Percentiles rank a stretch among this genome's conserved stretches.
Evolutionary conservation across 2,329 filamentous ascomycete species (phyloP).

Genomic region (Pestalotiopsis sp.): DNA sequence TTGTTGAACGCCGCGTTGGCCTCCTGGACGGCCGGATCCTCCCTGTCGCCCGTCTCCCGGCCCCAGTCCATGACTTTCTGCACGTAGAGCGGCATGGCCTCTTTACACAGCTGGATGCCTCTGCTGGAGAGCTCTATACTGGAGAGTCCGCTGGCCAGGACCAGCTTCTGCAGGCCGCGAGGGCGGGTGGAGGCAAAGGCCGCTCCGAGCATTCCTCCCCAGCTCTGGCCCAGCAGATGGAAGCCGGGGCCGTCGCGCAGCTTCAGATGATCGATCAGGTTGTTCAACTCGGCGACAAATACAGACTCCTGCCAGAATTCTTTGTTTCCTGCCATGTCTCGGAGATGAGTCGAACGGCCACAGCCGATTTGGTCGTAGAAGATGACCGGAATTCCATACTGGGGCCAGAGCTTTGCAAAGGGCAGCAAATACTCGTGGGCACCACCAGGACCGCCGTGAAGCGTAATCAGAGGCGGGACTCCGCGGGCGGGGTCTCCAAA

Average conservation of each 20-base stretch:
- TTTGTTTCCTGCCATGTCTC: conserved; percentile 16
- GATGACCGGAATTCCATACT: conserved; percentile 18
- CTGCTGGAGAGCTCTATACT: not conserved
- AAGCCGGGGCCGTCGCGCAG: conserved; percentile 17
- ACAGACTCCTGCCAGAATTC: conserved; percentile 19
- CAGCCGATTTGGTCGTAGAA: conserved; percentile 25
- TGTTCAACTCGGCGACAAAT: conserved; percentile 22
- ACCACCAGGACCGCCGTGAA: conserved; percentile 21
- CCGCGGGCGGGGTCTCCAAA: conserved; percentile 16
- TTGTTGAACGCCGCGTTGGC: not conserved
- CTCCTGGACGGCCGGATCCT: not conserved
- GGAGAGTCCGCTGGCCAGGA: not conserved
- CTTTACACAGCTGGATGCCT: not conserved
- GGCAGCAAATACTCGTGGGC: conserved; percentile 22
- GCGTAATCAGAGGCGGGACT: conserved; percentile 13
- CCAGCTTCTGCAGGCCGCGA: not conserved
- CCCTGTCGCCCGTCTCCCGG: not conserved
- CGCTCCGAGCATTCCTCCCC: conserved; percentile 20
- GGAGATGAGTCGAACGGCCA: conserved; percentile 21
- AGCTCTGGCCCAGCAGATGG: conserved; percentile 23
- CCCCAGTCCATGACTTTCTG: not conserved
- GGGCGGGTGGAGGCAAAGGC: conserved; percentile 16
- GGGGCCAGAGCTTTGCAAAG: conserved; percentile 10
- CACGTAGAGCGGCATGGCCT: not conserved
- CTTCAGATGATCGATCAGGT: conserved; percentile 17